Base-by-base conservation (phyloP, 2,329 filamentous ascomycete species). In the Diplodia sapinea region DNA sequence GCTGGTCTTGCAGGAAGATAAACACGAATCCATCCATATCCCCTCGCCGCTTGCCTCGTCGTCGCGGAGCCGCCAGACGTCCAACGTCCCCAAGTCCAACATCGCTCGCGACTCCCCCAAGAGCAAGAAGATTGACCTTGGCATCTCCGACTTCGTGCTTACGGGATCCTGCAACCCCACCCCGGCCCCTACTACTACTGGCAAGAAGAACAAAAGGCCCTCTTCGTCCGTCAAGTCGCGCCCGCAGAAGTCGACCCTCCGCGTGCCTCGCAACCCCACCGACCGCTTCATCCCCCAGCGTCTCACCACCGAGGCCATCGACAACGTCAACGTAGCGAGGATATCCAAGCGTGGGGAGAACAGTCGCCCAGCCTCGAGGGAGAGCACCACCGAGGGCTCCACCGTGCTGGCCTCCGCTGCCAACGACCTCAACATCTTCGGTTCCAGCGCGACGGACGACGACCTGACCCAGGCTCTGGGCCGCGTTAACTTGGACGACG, bases 221-320 rank as follows among this genome's bases (percentile, higher is more conserved):
- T 70, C 71, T 38, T 56, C 76, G 75, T 65, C 71, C 74, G 52
- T 74, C 75, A 79, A 79, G 75, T 76, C 78, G 0, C 65, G 68
- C 17, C 66, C 66, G 31, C 38, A 51, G 29, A 68, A 68, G 51
- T 55, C 57, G 36, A 69, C 64, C 36, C 43, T 61, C 23, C 72
- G 77, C 70, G 79, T 79, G 57, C 73, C 77, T 68, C 79, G 86
- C 79, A 95, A 94, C 74, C 86, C 88, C 57, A 93, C 89, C 49
- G 95, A 99, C 79, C 90, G 95, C 65, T 99, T 98, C 84, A 98
- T 99, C 72, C 94, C 95, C 72, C 97, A 96, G 84, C 91, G 95
- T 38, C 87, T 87, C 61, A 91, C 94, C 71, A 97, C 94, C 83
- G 95, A 96, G 64, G 94, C 91, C 67, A 91, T 97, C 76, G 85